Base-by-base conservation (phyloP, 257 asterid species). In the Fraxinus americana region DNA sequence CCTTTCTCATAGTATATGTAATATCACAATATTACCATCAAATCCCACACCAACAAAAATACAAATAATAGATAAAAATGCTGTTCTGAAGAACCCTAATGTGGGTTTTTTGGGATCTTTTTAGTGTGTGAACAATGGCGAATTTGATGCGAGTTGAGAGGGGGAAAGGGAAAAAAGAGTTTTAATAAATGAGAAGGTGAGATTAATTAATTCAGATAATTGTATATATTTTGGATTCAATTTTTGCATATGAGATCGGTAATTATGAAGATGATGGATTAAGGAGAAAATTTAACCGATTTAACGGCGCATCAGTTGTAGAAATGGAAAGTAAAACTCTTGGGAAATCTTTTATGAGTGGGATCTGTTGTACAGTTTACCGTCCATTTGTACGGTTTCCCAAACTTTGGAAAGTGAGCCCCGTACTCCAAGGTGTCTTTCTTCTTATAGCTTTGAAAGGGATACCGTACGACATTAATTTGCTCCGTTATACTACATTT, bases 1-100 rank as follows among this genome's bases (percentile, higher is more conserved):
- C 78, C 77, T 76, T 85, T 75, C 78, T 81, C 89, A 83, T 83
- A 61, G 71, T 87, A 73, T 63, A 32, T 32, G 17, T 27, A 25
- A 23, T 25, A 63, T 25, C 69, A 63, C 35, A 23, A 63, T 23
- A 63, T 63, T 9, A 25, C 69, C 69, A 63, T 63, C 69, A 63
- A 25, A 63, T 63, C 69, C 17, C 5, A 5, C 9, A 23, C 67
- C 32, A 61, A 21, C 67, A 23, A 21, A 16, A 2, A 23, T 9
- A 63, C 11, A 25, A 14, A 9, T 25, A 63, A 63, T 27, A 63
- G 3, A 63, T 63, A 25, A 25, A 10, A 63, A 63, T 4, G 69
- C 19, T 23, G 36, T 27, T 27, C 35, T 63, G 69, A 27, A 77
- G 83, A 82, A 85, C 83, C 86, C 84, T 85, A 82, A 36, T 25